phyloP scores from a whole-genome alignment of 169 alveolate species.

The Blepharisma undulans region DNA sequence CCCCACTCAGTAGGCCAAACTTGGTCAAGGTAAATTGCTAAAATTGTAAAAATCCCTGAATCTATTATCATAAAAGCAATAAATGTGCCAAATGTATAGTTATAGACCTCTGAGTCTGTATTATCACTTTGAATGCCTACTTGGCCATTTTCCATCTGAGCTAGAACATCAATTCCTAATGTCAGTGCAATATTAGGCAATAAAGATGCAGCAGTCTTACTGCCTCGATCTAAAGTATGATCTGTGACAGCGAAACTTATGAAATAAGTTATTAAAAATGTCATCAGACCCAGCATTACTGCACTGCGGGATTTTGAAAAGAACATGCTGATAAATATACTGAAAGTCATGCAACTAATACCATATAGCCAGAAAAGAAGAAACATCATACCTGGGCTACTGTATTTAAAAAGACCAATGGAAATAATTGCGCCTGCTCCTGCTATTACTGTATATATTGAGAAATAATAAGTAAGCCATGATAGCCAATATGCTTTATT shows the following conservation, averaged over 20 bases:
- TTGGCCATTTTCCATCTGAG: conserved; percentile 30
- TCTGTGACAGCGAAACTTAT: conserved; percentile 39
- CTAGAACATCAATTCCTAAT: conserved; percentile 10
- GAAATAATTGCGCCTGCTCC: not conserved
- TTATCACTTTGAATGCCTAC: conserved; percentile 39
- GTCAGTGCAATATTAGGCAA: conserved; percentile 54
- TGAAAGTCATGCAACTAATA: conserved; percentile 23
- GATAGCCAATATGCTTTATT: conserved; percentile 74
- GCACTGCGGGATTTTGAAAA: conserved; percentile 46
- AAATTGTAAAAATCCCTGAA: conserved; percentile 22
- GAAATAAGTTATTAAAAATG: conserved; percentile 42
- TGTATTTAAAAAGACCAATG: not conserved
- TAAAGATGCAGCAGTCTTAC: conserved; percentile 25
- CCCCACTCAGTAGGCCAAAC: conserved; percentile 72
- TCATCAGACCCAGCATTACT: conserved; percentile 40
- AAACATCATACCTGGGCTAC: not conserved
- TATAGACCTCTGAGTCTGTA: not conserved
- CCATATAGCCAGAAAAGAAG: conserved; percentile 29
- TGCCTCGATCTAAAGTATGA: not conserved
- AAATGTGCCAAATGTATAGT: conserved; percentile 5
- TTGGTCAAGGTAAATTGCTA: conserved; percentile 61
- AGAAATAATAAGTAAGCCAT: conserved; percentile 70
- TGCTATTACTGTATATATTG: conserved; percentile 45
- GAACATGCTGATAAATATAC: conserved; percentile 33
- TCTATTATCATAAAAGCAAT: conserved; percentile 37